phyloP scores from a whole-genome alignment of 75 land plant species.

The Picea glauca region DNA sequence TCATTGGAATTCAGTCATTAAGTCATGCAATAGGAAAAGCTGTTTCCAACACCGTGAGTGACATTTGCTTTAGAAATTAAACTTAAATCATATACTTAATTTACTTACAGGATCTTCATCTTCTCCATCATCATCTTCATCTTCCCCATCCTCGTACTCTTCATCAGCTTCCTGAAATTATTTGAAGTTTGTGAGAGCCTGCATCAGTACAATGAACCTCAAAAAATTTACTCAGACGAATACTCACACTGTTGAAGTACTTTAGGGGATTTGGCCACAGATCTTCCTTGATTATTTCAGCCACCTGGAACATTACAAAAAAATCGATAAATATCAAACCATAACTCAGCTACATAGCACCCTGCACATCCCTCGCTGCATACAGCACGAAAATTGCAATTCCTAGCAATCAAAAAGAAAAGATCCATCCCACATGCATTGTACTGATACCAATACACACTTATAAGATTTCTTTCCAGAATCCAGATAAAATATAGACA shows the following conservation, averaged over 20 bases:
- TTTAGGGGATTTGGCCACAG: conserved; percentile 93
- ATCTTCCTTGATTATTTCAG: conserved; percentile 93
- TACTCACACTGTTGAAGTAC: conserved; percentile 86
- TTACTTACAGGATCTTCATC: conserved; percentile 37
- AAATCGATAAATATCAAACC: background rate
- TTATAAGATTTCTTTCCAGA: background rate
- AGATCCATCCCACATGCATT: background rate
- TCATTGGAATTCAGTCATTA: background rate
- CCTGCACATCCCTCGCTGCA: background rate
- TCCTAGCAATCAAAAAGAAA: background rate
- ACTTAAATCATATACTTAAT: conserved; percentile 7
- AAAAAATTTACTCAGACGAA: background rate
- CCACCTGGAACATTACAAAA: conserved; percentile 48
- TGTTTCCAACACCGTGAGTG: background rate
- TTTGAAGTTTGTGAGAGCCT: background rate
- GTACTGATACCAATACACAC: background rate
- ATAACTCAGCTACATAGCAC: background rate
- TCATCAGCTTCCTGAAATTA: conserved; percentile 56
- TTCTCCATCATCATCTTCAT: conserved; percentile 54
- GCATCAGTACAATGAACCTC: background rate
- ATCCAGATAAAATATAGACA: background rate
- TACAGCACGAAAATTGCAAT: background rate
- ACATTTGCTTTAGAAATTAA: background rate
- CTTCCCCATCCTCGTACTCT: conserved; percentile 57
- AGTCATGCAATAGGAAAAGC: background rate